phyloP scores from a whole-genome alignment of 306 rosid species.

The Amphicarpaea edgeworthii region DNA sequence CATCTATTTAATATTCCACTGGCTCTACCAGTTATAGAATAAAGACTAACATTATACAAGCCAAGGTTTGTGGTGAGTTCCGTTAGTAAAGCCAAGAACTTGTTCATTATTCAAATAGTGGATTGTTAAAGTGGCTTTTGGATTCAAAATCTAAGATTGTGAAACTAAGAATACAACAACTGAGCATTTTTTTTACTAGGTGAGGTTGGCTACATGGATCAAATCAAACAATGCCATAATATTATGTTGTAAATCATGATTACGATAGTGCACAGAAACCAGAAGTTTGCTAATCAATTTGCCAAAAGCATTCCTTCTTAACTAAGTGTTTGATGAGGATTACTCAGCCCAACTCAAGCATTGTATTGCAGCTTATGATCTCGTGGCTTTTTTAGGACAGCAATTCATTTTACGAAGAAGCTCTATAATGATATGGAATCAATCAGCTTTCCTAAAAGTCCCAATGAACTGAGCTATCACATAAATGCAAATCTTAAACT shows the following conservation, averaged over 20 bases:
- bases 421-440: neutral
- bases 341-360: neutral
- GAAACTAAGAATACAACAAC: neutral
- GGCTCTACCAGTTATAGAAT: neutral
- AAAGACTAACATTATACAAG: conserved; percentile 15
- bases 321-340: conserved; percentile 22
- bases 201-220: neutral
- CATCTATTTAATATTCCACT: conserved; percentile 1
- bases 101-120: neutral
- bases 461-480: neutral
- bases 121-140: neutral
- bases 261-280: neutral
- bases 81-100: neutral
- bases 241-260: neutral
- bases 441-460: conserved; percentile 2
- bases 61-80: neutral
- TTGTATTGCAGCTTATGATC: neutral
- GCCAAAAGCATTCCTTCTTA: conserved; percentile 17
- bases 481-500: conserved; percentile 5
- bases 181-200: neutral
- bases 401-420: conserved; percentile 17
- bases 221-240: neutral
- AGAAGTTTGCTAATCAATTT: neutral
- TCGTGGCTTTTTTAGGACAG: neutral
- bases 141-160: neutral